Evolutionary conservation across 2,329 filamentous ascomycete species (phyloP).

Genomic region (Lizonia empirigonia): DNA sequence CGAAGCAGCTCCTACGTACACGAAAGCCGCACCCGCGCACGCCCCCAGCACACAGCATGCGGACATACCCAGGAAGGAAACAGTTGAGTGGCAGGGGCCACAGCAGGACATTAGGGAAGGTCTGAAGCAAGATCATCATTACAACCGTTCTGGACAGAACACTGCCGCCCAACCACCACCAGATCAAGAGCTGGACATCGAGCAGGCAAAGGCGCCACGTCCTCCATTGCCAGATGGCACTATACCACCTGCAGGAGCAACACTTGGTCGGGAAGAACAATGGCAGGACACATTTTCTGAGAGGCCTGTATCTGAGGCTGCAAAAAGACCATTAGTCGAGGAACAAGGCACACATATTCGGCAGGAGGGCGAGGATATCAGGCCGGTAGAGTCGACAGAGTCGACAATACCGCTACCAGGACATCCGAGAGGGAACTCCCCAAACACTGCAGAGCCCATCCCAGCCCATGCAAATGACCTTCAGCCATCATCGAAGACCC

Average conservation of each 20-base stretch:
- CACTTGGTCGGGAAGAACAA: slow-evolving; percentile 33
- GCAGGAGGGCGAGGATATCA: slow-evolving; percentile 36
- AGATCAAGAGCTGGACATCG: slow-evolving; percentile 50
- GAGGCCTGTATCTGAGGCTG: slow-evolving; percentile 41
- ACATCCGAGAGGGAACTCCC: slow-evolving; percentile 39
- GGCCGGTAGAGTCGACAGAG: slow-evolving; percentile 46
- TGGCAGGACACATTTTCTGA: slow-evolving; percentile 45
- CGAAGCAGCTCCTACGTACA: slow-evolving; percentile 52
- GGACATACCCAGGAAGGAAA: slow-evolving; percentile 39
- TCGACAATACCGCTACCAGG: slow-evolving; percentile 51
- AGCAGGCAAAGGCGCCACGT: slow-evolving; percentile 54
- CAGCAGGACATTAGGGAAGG: slow-evolving; percentile 41
- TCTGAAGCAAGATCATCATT: slow-evolving; percentile 59
- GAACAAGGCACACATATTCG: slow-evolving; percentile 24
- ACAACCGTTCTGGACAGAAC: slow-evolving; percentile 52
- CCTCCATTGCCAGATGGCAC: slow-evolving; percentile 58
- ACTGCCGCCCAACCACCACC: slow-evolving; percentile 46
- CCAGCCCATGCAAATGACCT: slow-evolving; percentile 57
- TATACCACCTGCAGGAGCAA: slow-evolving; percentile 50
- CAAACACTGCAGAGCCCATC: slow-evolving; percentile 60
- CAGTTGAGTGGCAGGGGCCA: slow-evolving; percentile 29
- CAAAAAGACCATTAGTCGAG: slow-evolving; percentile 44
- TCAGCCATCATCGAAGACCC: slow-evolving; percentile 37
- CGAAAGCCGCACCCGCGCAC: slow-evolving; percentile 29
- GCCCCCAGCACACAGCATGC: slow-evolving; percentile 27